Percentiles rank a stretch among this genome's conserved stretches.
These are phyloP conservation scores for Pythium guiyangense DNA, from an alignment of 352 stramenopile genomes.

Conservation along the genomic window DNA sequence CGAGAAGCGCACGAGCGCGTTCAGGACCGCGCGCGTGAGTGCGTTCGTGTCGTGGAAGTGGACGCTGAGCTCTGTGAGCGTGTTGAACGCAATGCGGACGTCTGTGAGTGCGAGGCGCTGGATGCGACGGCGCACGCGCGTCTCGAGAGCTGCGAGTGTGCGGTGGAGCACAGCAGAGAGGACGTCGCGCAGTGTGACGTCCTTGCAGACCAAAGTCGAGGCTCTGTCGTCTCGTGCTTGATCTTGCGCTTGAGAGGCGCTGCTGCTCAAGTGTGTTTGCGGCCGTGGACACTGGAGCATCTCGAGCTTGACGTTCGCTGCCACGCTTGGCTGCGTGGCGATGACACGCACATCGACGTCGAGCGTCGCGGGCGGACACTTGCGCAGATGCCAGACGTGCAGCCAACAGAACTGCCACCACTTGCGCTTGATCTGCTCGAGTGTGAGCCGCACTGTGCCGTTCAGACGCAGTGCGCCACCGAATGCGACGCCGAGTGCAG, in stretches of 20 bases:
- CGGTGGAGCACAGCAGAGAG: neutral
- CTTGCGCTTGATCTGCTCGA: conserved; percentile 8
- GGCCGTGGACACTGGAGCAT: no score
- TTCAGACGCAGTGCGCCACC: neutral
- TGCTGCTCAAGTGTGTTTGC: no score
- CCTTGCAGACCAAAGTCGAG: neutral
- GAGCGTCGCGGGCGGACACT: conserved; percentile 1
- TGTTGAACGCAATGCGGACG: neutral
- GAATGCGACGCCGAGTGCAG: neutral
- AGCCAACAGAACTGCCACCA: conserved; percentile 11
- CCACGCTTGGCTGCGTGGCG: neutral
- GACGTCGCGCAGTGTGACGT: neutral
- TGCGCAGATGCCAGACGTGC: neutral
- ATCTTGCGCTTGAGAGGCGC: no score
- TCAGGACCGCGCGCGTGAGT: neutral
- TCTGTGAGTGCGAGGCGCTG: neutral
- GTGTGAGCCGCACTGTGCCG: neutral
- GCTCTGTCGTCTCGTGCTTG: no score
- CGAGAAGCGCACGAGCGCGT: neutral
- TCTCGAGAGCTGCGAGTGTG: neutral
- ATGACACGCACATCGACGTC: conserved; percentile 1
- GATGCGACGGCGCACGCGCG: no score
- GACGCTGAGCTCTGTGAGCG: neutral
- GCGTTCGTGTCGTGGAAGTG: neutral
- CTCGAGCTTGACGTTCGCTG: no score